Evolutionary conservation across 2,329 filamentous ascomycete species (phyloP).

Genomic region (Aspergillus udagawae): DNA sequence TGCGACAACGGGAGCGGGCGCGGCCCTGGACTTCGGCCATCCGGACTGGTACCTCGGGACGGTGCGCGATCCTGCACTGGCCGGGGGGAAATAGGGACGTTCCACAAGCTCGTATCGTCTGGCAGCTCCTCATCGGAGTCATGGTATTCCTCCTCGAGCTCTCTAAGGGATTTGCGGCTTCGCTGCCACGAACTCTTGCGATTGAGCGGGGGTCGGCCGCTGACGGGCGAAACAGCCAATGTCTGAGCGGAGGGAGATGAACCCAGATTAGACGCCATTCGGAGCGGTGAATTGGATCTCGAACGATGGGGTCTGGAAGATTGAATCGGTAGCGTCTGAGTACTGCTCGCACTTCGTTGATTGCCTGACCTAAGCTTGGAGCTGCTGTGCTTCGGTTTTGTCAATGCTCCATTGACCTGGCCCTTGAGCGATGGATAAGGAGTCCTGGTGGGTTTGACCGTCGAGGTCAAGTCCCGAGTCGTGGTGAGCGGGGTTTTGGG

Average conservation of each 20-base stretch:
- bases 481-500: conserved; percentile 24
- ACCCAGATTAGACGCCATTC: conserved; percentile 20
- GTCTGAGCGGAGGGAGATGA: conserved; percentile 24
- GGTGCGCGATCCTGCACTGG: conserved; percentile 36
- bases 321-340: conserved; percentile 25
- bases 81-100: conserved; percentile 48
- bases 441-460: conserved; percentile 21
- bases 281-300: conserved; percentile 28
- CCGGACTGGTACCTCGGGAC: conserved; percentile 41
- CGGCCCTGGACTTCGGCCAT: conserved; percentile 36
- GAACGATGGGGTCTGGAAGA: conserved; percentile 27
- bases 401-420: conserved; percentile 24
- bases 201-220: conserved; percentile 19
- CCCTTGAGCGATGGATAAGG: conserved; percentile 21
- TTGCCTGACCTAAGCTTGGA: conserved; percentile 22
- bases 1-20: conserved; percentile 43
- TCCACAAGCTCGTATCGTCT: conserved; percentile 49
- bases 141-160: conserved; percentile 48
- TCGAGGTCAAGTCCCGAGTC: conserved; percentile 33
- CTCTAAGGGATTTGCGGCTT: conserved; percentile 44
- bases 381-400: conserved; percentile 23
- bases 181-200: conserved; percentile 42
- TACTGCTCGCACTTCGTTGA: conserved; percentile 18
- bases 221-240: conserved; percentile 21
- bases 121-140: conserved; percentile 50